Evolutionary conservation across 768 basidiomycete species (phyloP).

Genomic region (Tylopilus plumbeoviolaceoides): DNA sequence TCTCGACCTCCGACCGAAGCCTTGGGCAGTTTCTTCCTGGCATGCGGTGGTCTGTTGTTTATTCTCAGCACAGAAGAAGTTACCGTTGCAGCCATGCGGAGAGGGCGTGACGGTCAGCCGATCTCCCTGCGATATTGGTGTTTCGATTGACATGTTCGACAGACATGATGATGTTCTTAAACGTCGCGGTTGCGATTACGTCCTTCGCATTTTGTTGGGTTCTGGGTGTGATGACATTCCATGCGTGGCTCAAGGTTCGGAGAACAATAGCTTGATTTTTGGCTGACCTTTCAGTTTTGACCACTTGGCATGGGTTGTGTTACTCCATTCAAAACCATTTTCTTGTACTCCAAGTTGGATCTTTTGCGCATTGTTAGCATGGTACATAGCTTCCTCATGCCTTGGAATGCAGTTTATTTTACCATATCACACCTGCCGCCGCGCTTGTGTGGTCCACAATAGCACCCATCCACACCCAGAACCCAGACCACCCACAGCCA

Average conservation of each 20-base stretch:
- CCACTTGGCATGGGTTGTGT: not conserved
- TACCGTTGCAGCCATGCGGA: conserved; percentile 86
- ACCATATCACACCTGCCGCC: conserved; percentile 7
- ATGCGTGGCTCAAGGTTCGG: conserved; percentile 70
- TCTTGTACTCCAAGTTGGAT: not conserved
- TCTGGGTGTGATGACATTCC: conserved; percentile 67
- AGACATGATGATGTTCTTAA: conserved; percentile 91
- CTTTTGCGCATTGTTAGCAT: not conserved
- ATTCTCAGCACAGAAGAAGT: conserved; percentile 89
- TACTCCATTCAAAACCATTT: not conserved
- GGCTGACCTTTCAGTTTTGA: not conserved
- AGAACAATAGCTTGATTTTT: conserved; percentile 19
- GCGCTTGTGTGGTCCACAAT: conserved; percentile 57
- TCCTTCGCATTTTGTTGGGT: conserved; percentile 87
- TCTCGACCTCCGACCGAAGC: conserved; percentile 93
- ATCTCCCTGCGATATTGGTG: not conserved
- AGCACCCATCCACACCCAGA: conserved; percentile 83
- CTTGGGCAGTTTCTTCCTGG: conserved; percentile 79
- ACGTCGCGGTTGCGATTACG: conserved; percentile 80
- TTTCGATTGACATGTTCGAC: conserved; percentile 1
- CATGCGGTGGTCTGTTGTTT: conserved; percentile 86
- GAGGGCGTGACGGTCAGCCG: conserved; percentile 72
- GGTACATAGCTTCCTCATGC: not conserved
- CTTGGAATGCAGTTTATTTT: not conserved
- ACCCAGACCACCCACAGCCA: conserved; percentile 84